Base-by-base conservation (phyloP, 2,329 filamentous ascomycete genomes). In the Fonsecaea nubica region DNA sequence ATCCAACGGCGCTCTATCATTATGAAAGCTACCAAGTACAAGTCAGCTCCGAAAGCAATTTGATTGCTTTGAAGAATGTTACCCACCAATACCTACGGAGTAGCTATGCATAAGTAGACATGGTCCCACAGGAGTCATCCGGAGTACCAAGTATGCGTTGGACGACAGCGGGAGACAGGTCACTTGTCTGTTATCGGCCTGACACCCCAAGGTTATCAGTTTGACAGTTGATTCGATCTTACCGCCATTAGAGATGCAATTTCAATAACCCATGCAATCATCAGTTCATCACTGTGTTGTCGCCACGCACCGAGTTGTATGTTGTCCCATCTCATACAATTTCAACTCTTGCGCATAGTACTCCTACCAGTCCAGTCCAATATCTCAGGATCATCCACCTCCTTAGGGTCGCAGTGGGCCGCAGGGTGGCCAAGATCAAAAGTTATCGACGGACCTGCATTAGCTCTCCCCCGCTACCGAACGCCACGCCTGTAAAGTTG, bases 371-470 rank as follows among this genome's bases (percentile, higher is more conserved):
- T 25, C 4, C 15, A 50, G 9, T 18, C 10, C 25, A 25, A 25
- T 25, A 25, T 25, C 25, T n/a, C 18, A 50, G 25, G 5, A 25
- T 25, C n/a, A 50, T 25, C 45, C 18, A 30, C 3, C 58, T 45
- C 58, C 58, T 61, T 33, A 48, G 35, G 8, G 58, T 30, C 59
- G 62, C 55, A 62, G 42, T 58, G 33, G 42, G 30, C 48, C 36
- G 54, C 53, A 54, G 48, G 61, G 15, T 35, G 38, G 48, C 58
- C 58, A 45, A 35, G 58, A 55, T n/a, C 56, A 18, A 58, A 50
- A 18, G 30, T 32, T 32, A 64, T 36, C 50, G 61, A 63, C 15
- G 67, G 64, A 69, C 64, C 64, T 69, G 64, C 64, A 65, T 67
- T 67, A 69, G 64, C 58, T 48, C 25, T 40, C 40, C 55, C 56